Evolutionary conservation across 2,329 filamentous ascomycete genomes (phyloP).

Genomic region (Pyrenophora tritici-repentis): DNA sequence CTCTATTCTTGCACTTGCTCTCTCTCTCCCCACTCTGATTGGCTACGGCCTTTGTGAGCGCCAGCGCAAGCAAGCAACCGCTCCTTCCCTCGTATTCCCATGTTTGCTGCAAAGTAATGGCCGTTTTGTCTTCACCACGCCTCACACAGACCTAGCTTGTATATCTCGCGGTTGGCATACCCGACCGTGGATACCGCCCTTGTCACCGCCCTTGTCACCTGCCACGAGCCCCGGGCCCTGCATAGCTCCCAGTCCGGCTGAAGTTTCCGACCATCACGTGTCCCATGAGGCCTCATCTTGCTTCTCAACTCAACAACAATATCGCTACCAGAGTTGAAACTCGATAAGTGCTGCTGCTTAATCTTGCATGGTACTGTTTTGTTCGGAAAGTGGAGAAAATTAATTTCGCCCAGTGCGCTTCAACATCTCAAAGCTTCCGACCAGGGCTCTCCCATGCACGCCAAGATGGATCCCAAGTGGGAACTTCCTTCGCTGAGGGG

Average conservation of each 20-base stretch:
- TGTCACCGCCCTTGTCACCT: neutral
- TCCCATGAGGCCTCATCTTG: too few relatives aligned
- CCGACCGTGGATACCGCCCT: neutral
- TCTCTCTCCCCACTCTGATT: slow-evolving; percentile 6
- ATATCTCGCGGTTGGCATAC: slow-evolving; percentile 6
- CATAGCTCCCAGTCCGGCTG: slow-evolving; percentile 6
- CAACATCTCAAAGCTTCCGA: neutral
- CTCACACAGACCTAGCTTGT: slow-evolving; percentile 1
- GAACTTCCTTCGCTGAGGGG: slow-evolving; percentile 32
- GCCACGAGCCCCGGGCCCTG: slow-evolving; percentile 11
- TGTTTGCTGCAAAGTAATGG: slow-evolving; percentile 2
- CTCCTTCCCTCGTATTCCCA: neutral
- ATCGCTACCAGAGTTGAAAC: too few relatives aligned
- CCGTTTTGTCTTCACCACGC: neutral
- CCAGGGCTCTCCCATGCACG: slow-evolving; percentile 10
- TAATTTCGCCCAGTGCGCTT: too few relatives aligned
- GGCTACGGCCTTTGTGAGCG: slow-evolving; percentile 4
- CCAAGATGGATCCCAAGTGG: slow-evolving; percentile 22
- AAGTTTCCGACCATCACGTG: neutral
- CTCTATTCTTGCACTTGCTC: neutral
- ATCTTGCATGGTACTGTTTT: too few relatives aligned
- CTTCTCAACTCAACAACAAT: too few relatives aligned
- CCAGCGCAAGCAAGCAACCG: neutral
- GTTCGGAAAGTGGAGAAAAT: too few relatives aligned
- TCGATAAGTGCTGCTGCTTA: too few relatives aligned